Evolutionary conservation across 1,284 basidiomycete genomes (phyloP), one percentile per base, ranked within the genome.

Genomic region (Waitea zeae): DNA sequence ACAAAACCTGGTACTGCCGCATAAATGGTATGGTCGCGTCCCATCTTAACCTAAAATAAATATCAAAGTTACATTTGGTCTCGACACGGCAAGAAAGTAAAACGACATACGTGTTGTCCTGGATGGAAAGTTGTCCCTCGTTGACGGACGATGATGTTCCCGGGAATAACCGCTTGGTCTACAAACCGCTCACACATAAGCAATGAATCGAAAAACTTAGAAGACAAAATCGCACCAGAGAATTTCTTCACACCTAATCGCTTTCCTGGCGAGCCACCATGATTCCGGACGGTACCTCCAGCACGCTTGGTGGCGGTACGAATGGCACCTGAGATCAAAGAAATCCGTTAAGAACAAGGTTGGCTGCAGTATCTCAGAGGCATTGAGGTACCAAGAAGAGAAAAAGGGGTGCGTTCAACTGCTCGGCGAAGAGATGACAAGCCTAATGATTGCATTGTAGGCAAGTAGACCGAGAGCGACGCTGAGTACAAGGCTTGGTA

Each of bases 251-350:
- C 63, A 46, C 90, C 92, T 31, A 96, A 57, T 26, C 90, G 75
- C 57, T 87, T 81, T 45, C 90, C 90, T 20, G 86, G 78, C 2
- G 87, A 89, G 41, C 84, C 82, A 43, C 90, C 77, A 45, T 89
- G 79, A 52, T 95, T 95, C 52, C 79, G 75, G 3, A 89, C 80
- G 17, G 80, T 84, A 36, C 90, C 90, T 49, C 90, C 90, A 36
- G 88, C 89, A 36, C 86, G 76, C 58, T 96, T 96, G 36, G 92
- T 95, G 30, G 90, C 87, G 15, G 82, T 92, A 53, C 90, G 76
- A 37, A 92, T 63, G 38, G 89, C 72, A 22, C 78, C 74, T 17
- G 22, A 7, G 22, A n/a, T 26, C 22, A 7, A 26, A 26, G 22
- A 7, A 26, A 7, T 7, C 22, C 22, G 7, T 7, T 26, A 26